Conservation (phyloP, 805 yeast species). For the Kodamaea nitidulidarum region DNA sequence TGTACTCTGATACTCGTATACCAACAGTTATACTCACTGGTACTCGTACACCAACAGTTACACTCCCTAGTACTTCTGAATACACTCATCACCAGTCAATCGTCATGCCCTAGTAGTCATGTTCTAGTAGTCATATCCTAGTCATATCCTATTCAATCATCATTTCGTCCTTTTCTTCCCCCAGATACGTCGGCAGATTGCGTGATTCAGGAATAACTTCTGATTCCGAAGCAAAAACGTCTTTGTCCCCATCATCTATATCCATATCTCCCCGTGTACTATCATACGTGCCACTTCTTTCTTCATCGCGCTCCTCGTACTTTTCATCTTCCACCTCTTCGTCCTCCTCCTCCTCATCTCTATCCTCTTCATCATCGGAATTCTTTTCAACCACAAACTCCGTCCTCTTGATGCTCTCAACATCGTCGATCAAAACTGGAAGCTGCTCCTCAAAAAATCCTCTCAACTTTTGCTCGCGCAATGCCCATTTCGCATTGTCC, state of each 20-base stretch:
- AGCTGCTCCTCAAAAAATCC: conserved; percentile 28
- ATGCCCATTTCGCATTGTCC: conserved; percentile 33
- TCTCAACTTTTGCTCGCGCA: conserved; percentile 27
- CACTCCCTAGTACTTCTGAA: no score
- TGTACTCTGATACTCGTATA: no score
- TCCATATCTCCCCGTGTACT: not conserved
- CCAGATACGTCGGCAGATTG: not conserved
- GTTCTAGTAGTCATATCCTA: no score
- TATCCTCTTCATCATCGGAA: conserved; percentile 17
- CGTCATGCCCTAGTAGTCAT: no score
- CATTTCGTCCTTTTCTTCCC: not conserved
- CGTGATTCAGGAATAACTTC: not conserved
- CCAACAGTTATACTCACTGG: no score
- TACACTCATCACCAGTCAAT: no score
- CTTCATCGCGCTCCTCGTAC: not conserved
- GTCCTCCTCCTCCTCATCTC: conserved; percentile 15
- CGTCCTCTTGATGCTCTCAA: conserved; percentile 25
- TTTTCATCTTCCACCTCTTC: conserved; percentile 5
- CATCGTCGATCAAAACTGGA: conserved; percentile 22
- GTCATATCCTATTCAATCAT: no score
- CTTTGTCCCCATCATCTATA: not conserved
- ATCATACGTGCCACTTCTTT: not conserved
- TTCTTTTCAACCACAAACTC: conserved; percentile 15
- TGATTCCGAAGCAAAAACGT: no score
- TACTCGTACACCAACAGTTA: no score